Evolutionary conservation across 2,329 filamentous ascomycete species (phyloP).

Genomic region (Fusarium luffae): DNA sequence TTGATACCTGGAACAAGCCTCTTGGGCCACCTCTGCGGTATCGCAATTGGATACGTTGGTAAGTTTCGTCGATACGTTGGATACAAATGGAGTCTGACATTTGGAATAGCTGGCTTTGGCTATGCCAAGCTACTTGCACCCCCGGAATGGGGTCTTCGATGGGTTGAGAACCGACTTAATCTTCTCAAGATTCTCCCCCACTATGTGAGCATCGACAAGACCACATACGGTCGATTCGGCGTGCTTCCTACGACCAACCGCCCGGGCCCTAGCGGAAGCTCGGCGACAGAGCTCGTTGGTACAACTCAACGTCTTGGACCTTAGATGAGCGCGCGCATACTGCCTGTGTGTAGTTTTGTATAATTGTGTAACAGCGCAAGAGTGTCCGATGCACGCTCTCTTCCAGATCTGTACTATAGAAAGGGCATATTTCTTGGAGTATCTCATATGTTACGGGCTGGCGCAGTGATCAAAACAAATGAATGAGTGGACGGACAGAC

Average conservation of each 20-base stretch:
- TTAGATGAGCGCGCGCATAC: constrained; percentile 52
- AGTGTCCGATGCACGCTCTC: constrained; percentile 11
- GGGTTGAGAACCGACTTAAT: constrained; percentile 89
- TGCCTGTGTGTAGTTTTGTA: constrained; percentile 19
- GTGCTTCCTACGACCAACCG: constrained; percentile 74
- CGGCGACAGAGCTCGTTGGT: constrained; percentile 69
- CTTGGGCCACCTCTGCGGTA: constrained; percentile 85
- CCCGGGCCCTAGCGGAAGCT: constrained; percentile 52
- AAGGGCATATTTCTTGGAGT: constrained; percentile 22
- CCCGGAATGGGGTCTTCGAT: constrained; percentile 86
- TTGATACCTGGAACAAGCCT: constrained; percentile 85
- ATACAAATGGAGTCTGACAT: constrained; percentile 11
- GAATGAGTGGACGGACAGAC: constrained; percentile 14
- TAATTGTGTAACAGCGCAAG: constrained; percentile 11
- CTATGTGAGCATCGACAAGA: constrained; percentile 95
- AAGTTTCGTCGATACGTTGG: constrained; percentile 51
- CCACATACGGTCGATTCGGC: constrained; percentile 93
- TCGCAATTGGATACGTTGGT: constrained; percentile 89
- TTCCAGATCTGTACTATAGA: constrained; percentile 38
- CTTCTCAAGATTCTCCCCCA: constrained; percentile 85
- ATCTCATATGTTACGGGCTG: constrained; percentile 24
- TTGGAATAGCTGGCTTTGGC: constrained; percentile 76
- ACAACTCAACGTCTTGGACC: constrained; percentile 76
- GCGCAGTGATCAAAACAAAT: constrained; percentile 29
- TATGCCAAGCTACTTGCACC: constrained; percentile 91